A percentile compares a stretch with the other conserved stretches of the same genome.
Conservation (phyloP, 2,329 filamentous ascomycete genomes). For the Colletotrichum nymphaeae region DNA sequence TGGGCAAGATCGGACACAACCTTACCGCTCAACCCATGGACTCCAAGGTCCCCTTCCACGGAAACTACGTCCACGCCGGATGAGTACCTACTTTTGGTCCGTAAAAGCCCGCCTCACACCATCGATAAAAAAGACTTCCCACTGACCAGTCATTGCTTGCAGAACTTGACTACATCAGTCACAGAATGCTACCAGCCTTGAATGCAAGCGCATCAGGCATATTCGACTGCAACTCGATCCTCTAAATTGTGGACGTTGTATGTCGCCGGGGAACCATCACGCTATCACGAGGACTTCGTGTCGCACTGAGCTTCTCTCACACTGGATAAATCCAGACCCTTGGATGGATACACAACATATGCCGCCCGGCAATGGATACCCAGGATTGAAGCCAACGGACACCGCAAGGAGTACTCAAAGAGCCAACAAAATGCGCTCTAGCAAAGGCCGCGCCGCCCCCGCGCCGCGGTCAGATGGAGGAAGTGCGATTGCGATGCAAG, state of each 20-base stretch:
- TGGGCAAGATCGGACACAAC: conserved; percentile 62
- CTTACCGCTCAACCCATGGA: conserved; percentile 37
- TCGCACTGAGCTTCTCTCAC: conserved; percentile 12
- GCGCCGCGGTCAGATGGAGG: conserved; percentile 18
- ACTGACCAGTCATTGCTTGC: conserved; percentile 6
- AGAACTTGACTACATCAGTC: conserved; percentile 6
- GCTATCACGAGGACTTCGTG: conserved; percentile 18
- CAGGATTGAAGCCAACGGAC: conserved; percentile 27
- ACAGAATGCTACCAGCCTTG: conserved; percentile 15
- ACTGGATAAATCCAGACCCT: conserved; percentile 17
- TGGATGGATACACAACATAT: conserved; percentile 8
- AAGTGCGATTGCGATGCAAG: not conserved
- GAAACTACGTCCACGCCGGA: conserved; percentile 43
- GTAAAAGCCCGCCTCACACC: conserved; percentile 9
- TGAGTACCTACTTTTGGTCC: conserved; percentile 41
- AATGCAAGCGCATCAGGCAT: conserved; percentile 30
- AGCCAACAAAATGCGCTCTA: conserved; percentile 18
- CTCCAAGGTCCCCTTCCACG: conserved; percentile 17
- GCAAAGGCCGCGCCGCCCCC: not conserved
- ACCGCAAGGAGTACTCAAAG: conserved; percentile 12
- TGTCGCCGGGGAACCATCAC: conserved; percentile 6
- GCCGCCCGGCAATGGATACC: conserved; percentile 18
- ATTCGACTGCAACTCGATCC: conserved; percentile 13
- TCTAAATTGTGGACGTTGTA: conserved; percentile 16
- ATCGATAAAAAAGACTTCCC: not conserved